Conservation (phyloP, 768 basidiomycete genomes). For the Leccinellum albellum region DNA sequence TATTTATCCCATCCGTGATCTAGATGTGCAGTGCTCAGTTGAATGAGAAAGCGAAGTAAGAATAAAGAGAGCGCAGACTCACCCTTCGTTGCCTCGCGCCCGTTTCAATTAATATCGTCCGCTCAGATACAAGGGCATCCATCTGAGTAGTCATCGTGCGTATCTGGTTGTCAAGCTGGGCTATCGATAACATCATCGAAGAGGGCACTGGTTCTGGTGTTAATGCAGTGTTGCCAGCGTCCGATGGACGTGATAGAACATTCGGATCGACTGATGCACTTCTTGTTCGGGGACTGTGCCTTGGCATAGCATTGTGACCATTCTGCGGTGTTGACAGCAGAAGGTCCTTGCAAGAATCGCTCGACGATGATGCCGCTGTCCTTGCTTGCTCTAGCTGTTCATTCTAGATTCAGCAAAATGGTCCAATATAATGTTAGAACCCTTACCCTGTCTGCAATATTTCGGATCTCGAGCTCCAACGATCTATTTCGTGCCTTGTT, state of each 20-base stretch:
- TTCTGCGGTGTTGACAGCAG: not conserved
- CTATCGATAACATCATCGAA: constrained; percentile 17
- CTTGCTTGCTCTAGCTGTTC: constrained; percentile 24
- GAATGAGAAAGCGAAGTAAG: not conserved
- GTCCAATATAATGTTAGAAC: not conserved
- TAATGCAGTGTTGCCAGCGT: not conserved
- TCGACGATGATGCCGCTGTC: constrained; percentile 1
- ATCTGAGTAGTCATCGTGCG: constrained; percentile 32
- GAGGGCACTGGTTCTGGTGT: constrained; percentile 1
- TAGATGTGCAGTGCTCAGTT: not conserved
- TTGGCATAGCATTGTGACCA: not conserved
- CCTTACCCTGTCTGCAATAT: constrained; percentile 35
- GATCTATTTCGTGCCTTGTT: constrained; percentile 39
- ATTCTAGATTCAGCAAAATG: not conserved
- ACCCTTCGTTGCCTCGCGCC: constrained; percentile 24
- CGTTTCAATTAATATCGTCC: constrained; percentile 27
- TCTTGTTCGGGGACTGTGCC: constrained; percentile 13
- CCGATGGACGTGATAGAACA: constrained; percentile 5
- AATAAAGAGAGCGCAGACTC: not conserved
- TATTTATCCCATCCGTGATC: constrained; percentile 15
- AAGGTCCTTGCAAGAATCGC: not conserved
- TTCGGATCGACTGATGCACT: constrained; percentile 23
- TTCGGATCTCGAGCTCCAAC: constrained; percentile 43
- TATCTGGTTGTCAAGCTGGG: constrained; percentile 37
- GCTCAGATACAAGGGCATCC: constrained; percentile 37